Conservation (phyloP, 768 basidiomycete genomes). For the Amanita phalloides region DNA sequence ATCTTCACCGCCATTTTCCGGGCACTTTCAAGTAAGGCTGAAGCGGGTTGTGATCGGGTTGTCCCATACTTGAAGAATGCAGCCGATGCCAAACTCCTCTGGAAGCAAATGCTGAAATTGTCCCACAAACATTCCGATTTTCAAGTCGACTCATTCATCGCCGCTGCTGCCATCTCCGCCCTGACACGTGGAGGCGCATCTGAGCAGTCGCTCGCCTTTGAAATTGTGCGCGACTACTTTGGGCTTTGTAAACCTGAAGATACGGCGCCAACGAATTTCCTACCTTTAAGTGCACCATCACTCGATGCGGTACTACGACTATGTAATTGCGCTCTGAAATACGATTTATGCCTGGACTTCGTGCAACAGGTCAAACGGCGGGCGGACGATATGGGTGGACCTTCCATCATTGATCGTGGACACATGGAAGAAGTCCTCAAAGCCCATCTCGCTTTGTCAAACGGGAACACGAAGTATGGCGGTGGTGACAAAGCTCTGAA, state of each 20-base stretch:
- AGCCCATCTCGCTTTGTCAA: constrained; percentile 30
- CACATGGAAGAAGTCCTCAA: constrained; percentile 57
- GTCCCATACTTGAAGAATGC: constrained; percentile 29
- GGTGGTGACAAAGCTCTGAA: constrained; percentile 41
- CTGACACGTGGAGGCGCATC: constrained; percentile 42
- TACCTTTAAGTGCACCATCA: constrained; percentile 34
- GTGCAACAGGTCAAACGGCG: constrained; percentile 46
- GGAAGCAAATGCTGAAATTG: constrained; percentile 52
- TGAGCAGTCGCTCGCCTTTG: constrained; percentile 60
- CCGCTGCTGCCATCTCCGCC: constrained; percentile 41
- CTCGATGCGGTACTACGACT: constrained; percentile 44
- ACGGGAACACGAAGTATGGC: constrained; percentile 21
- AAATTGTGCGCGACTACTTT: constrained; percentile 50
- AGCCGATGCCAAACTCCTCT: constrained; percentile 60
- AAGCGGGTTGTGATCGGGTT: constrained; percentile 15
- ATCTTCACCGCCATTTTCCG: constrained; percentile 61
- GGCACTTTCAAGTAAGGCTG: constrained; percentile 24
- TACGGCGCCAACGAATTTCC: constrained; percentile 21
- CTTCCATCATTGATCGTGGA: constrained; percentile 31
- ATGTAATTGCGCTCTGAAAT: constrained; percentile 39
- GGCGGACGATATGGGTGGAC: constrained; percentile 24
- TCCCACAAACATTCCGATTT: constrained; percentile 34
- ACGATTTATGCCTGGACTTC: constrained; percentile 42
- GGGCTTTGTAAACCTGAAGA: constrained; percentile 45
- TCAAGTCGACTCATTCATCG: constrained; percentile 40